Evolutionary conservation across 495 filamentous ascomycete genomes (phyloP).

Genomic region (Trichoderma erinaceum): DNA sequence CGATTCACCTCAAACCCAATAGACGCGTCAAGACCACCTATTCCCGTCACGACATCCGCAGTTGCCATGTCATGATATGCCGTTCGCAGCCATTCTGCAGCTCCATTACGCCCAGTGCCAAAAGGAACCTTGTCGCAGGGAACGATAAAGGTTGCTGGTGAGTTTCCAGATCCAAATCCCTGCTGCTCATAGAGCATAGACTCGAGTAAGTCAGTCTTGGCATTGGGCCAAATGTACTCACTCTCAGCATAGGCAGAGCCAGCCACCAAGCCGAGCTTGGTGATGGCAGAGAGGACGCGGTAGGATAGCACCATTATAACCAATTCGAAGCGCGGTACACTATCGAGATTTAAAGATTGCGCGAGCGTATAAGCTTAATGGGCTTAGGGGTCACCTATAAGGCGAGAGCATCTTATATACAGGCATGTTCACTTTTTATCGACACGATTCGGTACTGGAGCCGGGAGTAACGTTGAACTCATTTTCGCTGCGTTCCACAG

Average conservation of each 20-base stretch:
- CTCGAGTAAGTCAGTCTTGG: not conserved
- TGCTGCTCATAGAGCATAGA: slow-evolving; percentile 3
- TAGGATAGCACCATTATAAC: not conserved
- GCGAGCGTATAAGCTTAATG: not conserved
- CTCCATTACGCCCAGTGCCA: not conserved
- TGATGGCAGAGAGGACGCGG: not conserved
- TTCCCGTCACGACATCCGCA: slow-evolving; percentile 23
- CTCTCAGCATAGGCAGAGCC: not conserved
- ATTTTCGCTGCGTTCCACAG: not conserved
- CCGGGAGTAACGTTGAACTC: not conserved
- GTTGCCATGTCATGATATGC: slow-evolving; percentile 38
- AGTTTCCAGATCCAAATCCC: slow-evolving; percentile 1
- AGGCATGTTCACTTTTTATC: not conserved
- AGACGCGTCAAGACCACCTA: slow-evolving; percentile 31
- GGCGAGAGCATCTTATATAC: not conserved
- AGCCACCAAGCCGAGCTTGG: not conserved
- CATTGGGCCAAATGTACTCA: slow-evolving; percentile 2
- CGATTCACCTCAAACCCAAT: slow-evolving; percentile 30
- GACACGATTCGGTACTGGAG: not conserved
- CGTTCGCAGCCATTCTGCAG: slow-evolving; percentile 41
- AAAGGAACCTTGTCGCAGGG: not conserved
- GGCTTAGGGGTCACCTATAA: not conserved
- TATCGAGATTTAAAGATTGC: not conserved
- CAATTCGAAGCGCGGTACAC: not conserved
- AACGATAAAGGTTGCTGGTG: not conserved